A percentile compares a stretch with the other conserved stretches of the same genome.
Evolutionary conservation across 1,139 yeast species (phyloP).

Genomic region (Suhomyces bokatorum): DNA sequence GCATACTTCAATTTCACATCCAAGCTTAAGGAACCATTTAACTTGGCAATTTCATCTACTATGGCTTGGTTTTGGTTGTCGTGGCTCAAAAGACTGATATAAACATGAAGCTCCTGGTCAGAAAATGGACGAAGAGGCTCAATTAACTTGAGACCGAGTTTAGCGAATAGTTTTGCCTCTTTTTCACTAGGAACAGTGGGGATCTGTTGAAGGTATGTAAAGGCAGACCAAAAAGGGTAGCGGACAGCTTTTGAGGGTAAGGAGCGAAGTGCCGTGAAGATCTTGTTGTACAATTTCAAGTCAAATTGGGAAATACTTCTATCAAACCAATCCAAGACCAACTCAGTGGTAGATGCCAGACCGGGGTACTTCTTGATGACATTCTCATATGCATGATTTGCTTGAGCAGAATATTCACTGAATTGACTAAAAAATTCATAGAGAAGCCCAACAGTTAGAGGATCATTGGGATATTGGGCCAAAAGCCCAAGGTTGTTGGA

Average conservation of each 20-base stretch:
- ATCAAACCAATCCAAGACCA: constrained; percentile 52
- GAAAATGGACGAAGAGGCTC: constrained; percentile 24
- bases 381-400: constrained; percentile 52
- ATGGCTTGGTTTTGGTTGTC: constrained; percentile 33
- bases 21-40: constrained; percentile 46
- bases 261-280: constrained; percentile 13
- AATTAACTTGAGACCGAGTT: constrained; percentile 56
- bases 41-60: constrained; percentile 26
- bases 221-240: constrained; percentile 16
- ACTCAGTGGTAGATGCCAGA: constrained; percentile 20
- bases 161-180: constrained; percentile 50
- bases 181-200: constrained; percentile 21
- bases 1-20: constrained; percentile 58
- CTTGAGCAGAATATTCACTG: constrained; percentile 33
- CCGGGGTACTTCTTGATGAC: constrained; percentile 55
- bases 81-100: constrained; percentile 45
- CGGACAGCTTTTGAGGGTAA: constrained; percentile 9
- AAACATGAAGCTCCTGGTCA: constrained; percentile 64
- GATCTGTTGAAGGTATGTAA: constrained; percentile 14
- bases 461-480: constrained; percentile 53
- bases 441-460: constrained; percentile 51
- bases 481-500: constrained; percentile 43
- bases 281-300: constrained; percentile 14
- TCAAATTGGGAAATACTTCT: constrained; percentile 39
- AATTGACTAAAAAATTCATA: constrained; percentile 32